These are phyloP conservation scores for Daldinia sp. DNA, from an alignment of 2,329 filamentous ascomycete species.

Conservation along the genomic window DNA sequence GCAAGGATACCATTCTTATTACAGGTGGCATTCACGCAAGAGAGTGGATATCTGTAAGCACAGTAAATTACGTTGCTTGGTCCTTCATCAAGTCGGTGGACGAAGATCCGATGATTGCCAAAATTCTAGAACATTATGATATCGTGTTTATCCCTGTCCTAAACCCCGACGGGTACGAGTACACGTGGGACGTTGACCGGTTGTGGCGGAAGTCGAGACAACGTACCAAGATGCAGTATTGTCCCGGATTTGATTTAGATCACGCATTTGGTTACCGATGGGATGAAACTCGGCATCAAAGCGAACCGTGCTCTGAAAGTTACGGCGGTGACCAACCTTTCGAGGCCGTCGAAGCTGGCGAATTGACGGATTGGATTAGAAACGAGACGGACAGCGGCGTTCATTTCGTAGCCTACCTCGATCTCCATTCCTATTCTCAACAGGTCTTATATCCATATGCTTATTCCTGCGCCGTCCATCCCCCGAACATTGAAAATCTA, in stretches of 20 bases:
- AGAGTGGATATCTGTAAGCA: constrained; percentile 95
- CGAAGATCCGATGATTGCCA: constrained; percentile 74
- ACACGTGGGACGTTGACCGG: constrained; percentile 90
- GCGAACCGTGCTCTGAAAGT: constrained; percentile 89
- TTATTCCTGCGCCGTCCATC: constrained; percentile 79
- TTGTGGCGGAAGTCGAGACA: constrained; percentile 96
- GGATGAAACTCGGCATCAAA: constrained; percentile 71
- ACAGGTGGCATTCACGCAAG: constrained; percentile 89
- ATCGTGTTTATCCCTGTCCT: constrained; percentile 86
- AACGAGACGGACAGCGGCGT: constrained; percentile 77
- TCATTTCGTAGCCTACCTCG: constrained; percentile 83
- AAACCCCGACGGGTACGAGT: constrained; percentile 94
- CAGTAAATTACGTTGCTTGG: constrained; percentile 90
- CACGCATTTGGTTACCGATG: constrained; percentile 86
- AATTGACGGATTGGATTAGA: constrained; percentile 81
- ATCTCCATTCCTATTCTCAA: constrained; percentile 95
- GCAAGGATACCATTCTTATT: constrained; percentile 80
- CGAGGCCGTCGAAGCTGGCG: constrained; percentile 79
- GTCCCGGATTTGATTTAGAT: constrained; percentile 88
- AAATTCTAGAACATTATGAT: constrained; percentile 83
- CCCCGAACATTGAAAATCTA: constrained; percentile 89
- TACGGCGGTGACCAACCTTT: constrained; percentile 87
- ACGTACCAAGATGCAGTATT: constrained; percentile 81
- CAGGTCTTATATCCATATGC: constrained; percentile 93
- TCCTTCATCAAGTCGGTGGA: constrained; percentile 85